These are phyloP conservation scores for Hylodesmum podocarpum DNA, from an alignment of 306 rosid species.

Conservation along the genomic window DNA sequence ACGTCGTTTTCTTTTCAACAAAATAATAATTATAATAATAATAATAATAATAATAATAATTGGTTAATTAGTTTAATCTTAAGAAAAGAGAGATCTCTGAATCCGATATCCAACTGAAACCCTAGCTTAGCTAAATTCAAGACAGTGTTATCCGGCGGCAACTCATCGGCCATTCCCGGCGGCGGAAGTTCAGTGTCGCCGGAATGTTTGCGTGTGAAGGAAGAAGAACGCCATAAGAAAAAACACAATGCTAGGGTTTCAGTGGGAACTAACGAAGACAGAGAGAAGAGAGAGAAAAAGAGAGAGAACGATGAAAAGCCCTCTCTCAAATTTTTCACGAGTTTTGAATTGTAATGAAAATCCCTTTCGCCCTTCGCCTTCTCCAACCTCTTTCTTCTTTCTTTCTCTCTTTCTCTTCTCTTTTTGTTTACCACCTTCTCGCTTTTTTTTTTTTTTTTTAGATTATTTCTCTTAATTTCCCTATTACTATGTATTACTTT, in stretches of 20 bases:
- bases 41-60: not conserved
- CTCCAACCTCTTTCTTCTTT: constrained; percentile 25
- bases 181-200: constrained; percentile 28
- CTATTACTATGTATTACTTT: too few relatives aligned
- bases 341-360: too few relatives aligned
- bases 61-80: constrained; percentile 23
- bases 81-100: constrained; percentile 32
- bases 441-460: not conserved
- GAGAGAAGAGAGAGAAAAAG: not conserved
- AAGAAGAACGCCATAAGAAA: constrained; percentile 17
- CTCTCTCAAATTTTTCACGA: constrained; percentile 22
- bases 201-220: constrained; percentile 17
- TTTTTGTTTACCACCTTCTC: not conserved
- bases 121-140: constrained; percentile 43
- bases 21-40: too few relatives aligned
- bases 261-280: not conserved
- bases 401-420: not conserved
- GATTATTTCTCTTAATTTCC: too few relatives aligned
- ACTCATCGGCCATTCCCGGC: constrained; percentile 45
- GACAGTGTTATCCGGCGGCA: constrained; percentile 28
- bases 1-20: not conserved
- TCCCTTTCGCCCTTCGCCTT: constrained; percentile 29
- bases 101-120: constrained; percentile 44
- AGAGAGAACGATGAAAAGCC: constrained; percentile 27
- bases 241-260: constrained; percentile 41